Evolutionary conservation across 352 stramenopile species (phyloP).

Genomic region (Globisporangium uncinulatum): DNA sequence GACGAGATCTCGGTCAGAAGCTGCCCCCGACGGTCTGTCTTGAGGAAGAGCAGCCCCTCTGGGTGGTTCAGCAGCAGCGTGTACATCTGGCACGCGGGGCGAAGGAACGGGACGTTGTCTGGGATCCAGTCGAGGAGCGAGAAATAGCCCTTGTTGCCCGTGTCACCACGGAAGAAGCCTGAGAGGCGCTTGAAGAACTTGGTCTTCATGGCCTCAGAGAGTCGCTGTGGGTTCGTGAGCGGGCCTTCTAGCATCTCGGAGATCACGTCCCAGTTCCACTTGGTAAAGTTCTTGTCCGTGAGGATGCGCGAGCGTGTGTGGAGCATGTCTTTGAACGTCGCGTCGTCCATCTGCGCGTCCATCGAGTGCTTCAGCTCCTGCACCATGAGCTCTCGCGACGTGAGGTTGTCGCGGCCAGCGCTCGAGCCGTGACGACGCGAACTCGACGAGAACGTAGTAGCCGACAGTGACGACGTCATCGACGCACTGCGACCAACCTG

Average conservation of each 20-base stretch:
- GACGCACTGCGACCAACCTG: constrained; percentile 15
- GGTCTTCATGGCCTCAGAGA: constrained; percentile 90
- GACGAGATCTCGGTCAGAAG: constrained; percentile 83
- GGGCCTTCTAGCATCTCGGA: constrained; percentile 84
- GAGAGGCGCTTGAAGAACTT: constrained; percentile 90
- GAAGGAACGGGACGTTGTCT: constrained; percentile 85
- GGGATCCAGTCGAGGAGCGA: constrained; percentile 86
- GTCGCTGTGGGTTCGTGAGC: constrained; percentile 77
- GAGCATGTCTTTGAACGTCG: constrained; percentile 87
- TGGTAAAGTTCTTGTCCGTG: constrained; percentile 87
- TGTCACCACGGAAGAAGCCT: constrained; percentile 88
- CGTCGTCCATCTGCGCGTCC: constrained; percentile 86
- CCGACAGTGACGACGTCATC: constrained; percentile 16
- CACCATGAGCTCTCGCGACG: constrained; percentile 82
- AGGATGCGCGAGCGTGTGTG: constrained; percentile 82
- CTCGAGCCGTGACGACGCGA: constrained; percentile 7
- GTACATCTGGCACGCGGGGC: constrained; percentile 87
- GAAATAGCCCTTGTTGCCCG: constrained; percentile 88
- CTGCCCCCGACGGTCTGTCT: constrained; percentile 81
- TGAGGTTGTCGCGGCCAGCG: constrained; percentile 56
- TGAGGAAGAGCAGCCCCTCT: constrained; percentile 82
- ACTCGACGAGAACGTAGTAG: constrained; percentile 1
- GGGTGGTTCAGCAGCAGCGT: constrained; percentile 83
- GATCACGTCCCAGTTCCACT: constrained; percentile 91
- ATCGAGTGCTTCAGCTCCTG: constrained; percentile 83